phyloP scores from a whole-genome alignment of 129 eudicot genomes.

The Flaveria linearis region DNA sequence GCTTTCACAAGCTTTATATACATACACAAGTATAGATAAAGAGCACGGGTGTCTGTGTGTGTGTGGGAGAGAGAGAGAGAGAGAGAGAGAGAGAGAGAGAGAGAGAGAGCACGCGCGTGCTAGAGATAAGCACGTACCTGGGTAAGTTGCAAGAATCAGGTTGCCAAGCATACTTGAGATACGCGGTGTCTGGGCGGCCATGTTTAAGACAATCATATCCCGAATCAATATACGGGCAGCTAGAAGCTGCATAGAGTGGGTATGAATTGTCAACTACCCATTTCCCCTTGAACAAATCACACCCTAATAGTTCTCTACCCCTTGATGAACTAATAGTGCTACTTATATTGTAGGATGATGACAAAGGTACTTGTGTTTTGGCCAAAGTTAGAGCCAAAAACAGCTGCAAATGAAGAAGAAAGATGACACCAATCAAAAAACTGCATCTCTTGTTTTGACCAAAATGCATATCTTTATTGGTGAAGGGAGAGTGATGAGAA shows the following conservation, averaged over 20 bases:
- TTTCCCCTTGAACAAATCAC: slow-evolving; percentile 68
- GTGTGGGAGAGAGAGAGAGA: rapidly evolving
- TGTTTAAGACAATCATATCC: slow-evolving; percentile 70
- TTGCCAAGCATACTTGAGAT: slow-evolving; percentile 78
- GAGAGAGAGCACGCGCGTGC: background rate
- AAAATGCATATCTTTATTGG: slow-evolving; percentile 33
- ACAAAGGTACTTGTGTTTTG: slow-evolving; percentile 25
- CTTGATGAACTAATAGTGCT: slow-evolving; percentile 26
- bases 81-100: background rate
- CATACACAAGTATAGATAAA: background rate
- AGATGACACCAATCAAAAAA: slow-evolving; percentile 25
- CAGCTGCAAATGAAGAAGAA: slow-evolving; percentile 26
- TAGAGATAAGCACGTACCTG: slow-evolving; percentile 46
- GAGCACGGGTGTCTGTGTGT: background rate
- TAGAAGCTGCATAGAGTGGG: slow-evolving; percentile 72
- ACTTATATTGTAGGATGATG: slow-evolving; percentile 13
- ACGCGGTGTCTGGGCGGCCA: slow-evolving; percentile 69
- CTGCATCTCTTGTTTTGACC: slow-evolving; percentile 25
- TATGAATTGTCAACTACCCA: slow-evolving; percentile 73
- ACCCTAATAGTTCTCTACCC: slow-evolving; percentile 36
- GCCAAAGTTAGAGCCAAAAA: slow-evolving; percentile 21
- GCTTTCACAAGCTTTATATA: background rate
- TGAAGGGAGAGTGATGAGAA: slow-evolving; percentile 17
- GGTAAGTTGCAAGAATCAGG: slow-evolving; percentile 73
- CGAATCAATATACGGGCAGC: slow-evolving; percentile 68